Base-by-base conservation (phyloP, 2,329 filamentous ascomycete species). In the Penicillium sclerotigenum region DNA sequence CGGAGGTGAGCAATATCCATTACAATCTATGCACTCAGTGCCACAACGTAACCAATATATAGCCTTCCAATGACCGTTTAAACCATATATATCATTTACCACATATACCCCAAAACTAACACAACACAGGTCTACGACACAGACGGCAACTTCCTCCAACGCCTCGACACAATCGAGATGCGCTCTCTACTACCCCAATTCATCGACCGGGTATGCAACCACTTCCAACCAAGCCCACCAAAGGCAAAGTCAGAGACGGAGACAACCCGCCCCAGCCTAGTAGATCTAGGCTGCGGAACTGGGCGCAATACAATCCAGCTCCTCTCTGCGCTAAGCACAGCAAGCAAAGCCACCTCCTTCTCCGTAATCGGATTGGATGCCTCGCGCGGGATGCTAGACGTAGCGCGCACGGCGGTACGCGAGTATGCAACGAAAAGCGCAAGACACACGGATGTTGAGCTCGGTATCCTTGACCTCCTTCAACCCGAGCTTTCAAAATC, bases 271-370 rank as follows among this genome's bases (percentile, higher is more conserved):
- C 60, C 76, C 49, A 77, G 72, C 31, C 62, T 85, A 28, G 72
- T 87, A n/a, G 85, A 88, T 62, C 72, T 88, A 1, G 86, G 85
- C 24, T 87, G 84, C 64, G 86, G 86, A 2, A 88, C 86, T 0
- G 85, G 83, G 1, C 77, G 86, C 34, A 87, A 85, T 62, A 88
- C 85, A 0, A 58, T 77, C 3, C 82, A 81, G 38, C 74, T 87
- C 1, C 22, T 74, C 43, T 46, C 57, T 10, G 52, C 57, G 10
- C 40, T 65, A 10, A 43, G 0, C 20, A 34, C 54, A 18, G 16
- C 36, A 20, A 14, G 26, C 14, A 33, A 22, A 36, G 11, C 52
- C 60, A 5, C 46, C 52, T 0, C 57, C 52, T 16, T 75, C 4
- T 59, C 74, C 20, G 71, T 85, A 1, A 68, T 81, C 1, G 85